Evolutionary conservation across 805 yeast species (phyloP).

Genomic region (Ogataea pini): DNA sequence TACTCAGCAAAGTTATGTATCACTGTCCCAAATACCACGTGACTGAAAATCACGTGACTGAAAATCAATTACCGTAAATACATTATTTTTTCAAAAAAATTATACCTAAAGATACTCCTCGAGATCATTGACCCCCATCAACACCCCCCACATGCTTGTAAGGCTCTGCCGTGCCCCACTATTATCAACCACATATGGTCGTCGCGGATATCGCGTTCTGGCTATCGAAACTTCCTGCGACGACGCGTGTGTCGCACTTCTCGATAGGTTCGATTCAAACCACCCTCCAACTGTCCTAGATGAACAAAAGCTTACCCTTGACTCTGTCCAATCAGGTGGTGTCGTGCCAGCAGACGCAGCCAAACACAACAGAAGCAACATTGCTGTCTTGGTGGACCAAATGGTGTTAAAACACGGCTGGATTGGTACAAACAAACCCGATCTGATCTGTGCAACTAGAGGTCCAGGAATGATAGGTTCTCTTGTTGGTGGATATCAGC

Average conservation of each 20-base stretch:
- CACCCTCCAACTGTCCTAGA: conserved; percentile 51
- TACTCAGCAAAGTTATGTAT: too few species aligned
- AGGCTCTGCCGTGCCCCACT: neutral
- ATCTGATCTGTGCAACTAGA: conserved; percentile 82
- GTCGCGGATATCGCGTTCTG: conserved; percentile 55
- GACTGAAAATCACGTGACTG: too few species aligned
- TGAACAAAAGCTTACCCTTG: conserved; percentile 64
- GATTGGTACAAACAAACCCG: conserved; percentile 45
- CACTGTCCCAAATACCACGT: too few species aligned
- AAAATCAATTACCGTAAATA: too few species aligned
- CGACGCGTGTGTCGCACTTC: conserved; percentile 85
- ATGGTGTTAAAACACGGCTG: conserved; percentile 43
- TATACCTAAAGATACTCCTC: too few species aligned
- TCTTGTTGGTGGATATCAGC: conserved; percentile 74
- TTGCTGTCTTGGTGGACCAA: conserved; percentile 52
- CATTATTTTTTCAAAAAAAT: too few species aligned
- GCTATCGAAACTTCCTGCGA: conserved; percentile 95
- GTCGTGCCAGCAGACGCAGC: conserved; percentile 86
- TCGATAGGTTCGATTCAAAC: conserved; percentile 47
- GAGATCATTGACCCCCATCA: too few species aligned
- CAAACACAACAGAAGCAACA: conserved; percentile 64
- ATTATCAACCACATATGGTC: neutral
- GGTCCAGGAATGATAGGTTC: conserved; percentile 98
- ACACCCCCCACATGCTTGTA: neutral
- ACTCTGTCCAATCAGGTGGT: conserved; percentile 73